Evolutionary conservation across 2,329 filamentous ascomycete genomes (phyloP).

Genomic region (Aspergillus pseudotamarii): DNA sequence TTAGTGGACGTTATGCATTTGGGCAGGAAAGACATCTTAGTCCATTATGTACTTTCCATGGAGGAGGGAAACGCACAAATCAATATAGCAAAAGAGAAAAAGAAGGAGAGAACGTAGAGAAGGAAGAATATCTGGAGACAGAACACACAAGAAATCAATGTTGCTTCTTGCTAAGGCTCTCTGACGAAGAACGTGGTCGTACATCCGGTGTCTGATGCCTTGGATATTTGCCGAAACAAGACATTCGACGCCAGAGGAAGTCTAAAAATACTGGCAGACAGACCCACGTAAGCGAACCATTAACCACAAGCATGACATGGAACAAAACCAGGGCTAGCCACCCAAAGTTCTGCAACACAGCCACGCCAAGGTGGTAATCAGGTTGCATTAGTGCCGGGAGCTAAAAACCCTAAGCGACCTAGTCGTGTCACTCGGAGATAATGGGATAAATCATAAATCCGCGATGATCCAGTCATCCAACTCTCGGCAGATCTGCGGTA

Average conservation of each 20-base stretch:
- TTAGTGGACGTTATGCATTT: too few relatives aligned
- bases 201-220: background rate
- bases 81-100: too few relatives aligned
- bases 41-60: too few relatives aligned
- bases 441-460: background rate
- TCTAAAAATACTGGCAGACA: background rate
- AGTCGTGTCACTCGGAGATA: background rate
- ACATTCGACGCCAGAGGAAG: background rate
- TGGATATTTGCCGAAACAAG: background rate
- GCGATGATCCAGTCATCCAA: background rate
- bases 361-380: constrained; percentile 10
- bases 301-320: background rate
- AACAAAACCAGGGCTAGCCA: background rate
- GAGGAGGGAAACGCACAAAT: fast-evolving
- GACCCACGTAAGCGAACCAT: background rate
- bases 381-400: constrained; percentile 12
- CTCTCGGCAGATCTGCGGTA: background rate
- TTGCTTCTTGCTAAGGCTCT: too few relatives aligned
- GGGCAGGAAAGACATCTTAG: too few relatives aligned
- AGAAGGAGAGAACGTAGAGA: too few relatives aligned
- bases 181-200: background rate
- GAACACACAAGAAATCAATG: too few relatives aligned
- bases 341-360: background rate
- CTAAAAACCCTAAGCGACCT: background rate
- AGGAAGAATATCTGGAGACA: too few relatives aligned